Base-by-base conservation (phyloP, 202 grass and related monocot species). In the Digitaria exilis region DNA sequence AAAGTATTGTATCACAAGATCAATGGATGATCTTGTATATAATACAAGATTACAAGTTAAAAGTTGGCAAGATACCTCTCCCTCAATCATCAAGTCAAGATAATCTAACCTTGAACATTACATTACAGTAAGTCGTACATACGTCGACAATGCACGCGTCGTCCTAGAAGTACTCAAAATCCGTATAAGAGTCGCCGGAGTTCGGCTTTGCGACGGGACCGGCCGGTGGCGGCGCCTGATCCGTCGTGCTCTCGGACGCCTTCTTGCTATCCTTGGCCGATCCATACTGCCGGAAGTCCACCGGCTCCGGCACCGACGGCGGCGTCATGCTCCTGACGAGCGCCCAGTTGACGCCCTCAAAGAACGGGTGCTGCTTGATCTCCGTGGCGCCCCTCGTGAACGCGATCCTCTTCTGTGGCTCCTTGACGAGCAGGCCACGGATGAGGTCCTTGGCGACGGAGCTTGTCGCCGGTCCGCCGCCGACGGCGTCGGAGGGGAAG, bases 311-410 rank as follows among this genome's bases (percentile, higher is more conserved):
- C 61, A 93, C 80, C 24, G 80, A 91, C 63, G 88, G 88, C 14
- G 84, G 83, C 11, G 55, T 67, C 67, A 87, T 73, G 72, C 73
- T 87, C 88, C 88, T 84, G 7, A 96, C 76, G 18, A 95, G 79
- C 84, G 90, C 90, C 90, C 90, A 88, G 77, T 95, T 95, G 18
- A 96, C 90, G 55, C 93, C 90, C 32, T 93, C 90, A 48, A 96
- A 96, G 88, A 96, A 96, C 0, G 90, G 85, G 73, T 96, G 93
- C 76, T 90, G 93, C 80, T 96, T 96, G 78, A 89, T 89, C 86
- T 93, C 90, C 3, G 90, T 87, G 65, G 90, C 94, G 8, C 94
- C 94, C 16, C 90, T 69, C 5, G 88, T 87, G 83, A 87, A 91
- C 0, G 90, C 94, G 22, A 96, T 91, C 78, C 93, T 15, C 65